A percentile compares a stretch with the other conserved stretches of the same genome.
phyloP scores from a whole-genome alignment of 2,329 filamentous ascomycete genomes.

The Botryotinia calthae region DNA sequence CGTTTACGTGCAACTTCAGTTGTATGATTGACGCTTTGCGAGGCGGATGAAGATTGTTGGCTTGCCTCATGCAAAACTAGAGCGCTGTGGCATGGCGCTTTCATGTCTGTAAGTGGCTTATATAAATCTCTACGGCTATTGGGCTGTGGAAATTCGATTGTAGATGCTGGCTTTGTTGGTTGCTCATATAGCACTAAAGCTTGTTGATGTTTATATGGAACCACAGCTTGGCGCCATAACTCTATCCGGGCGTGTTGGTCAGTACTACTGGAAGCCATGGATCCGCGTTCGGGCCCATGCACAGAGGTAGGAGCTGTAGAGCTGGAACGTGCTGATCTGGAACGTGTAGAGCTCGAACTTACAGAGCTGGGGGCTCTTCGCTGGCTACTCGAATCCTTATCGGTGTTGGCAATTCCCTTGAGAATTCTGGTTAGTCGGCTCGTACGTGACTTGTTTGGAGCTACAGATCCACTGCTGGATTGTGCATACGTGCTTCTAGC shows the following conservation, averaged over 20 bases:
- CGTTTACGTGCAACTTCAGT: neutral
- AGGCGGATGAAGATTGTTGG: neutral
- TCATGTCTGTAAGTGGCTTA: neutral
- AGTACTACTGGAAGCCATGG: neutral
- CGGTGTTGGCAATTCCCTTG: neutral
- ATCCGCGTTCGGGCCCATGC: neutral
- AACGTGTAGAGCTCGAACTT: no score
- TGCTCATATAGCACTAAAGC: neutral
- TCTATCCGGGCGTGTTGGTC: neutral
- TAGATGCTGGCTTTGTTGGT: neutral
- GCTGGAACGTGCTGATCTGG: neutral
- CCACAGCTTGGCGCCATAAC: neutral
- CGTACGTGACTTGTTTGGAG: neutral
- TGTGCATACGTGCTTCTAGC: neutral
- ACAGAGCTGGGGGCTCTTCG: neutral
- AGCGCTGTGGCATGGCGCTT: neutral
- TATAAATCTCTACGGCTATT: neutral
- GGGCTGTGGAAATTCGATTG: neutral
- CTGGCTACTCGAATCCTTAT: neutral
- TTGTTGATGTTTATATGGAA: neutral
- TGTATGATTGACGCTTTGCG: neutral
- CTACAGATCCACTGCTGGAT: neutral
- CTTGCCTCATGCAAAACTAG: neutral
- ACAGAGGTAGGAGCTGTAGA: neutral
- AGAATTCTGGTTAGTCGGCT: neutral